Base-by-base conservation (phyloP, 129 eudicot species). In the Lonicera japonica region DNA sequence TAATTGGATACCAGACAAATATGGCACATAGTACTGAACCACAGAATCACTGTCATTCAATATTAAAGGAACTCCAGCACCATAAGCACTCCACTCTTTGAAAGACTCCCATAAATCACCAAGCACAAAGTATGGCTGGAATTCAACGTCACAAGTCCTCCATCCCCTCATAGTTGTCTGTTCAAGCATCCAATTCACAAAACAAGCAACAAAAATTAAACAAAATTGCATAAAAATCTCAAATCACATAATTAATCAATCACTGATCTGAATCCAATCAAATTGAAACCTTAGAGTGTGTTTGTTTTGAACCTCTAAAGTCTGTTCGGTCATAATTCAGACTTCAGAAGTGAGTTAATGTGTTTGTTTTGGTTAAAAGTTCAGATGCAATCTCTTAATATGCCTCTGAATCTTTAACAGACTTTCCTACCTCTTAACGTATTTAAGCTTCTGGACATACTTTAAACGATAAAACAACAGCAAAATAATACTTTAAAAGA, bases 51-150 rank as follows among this genome's bases (percentile, higher is more conserved):
- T 74, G 46, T 84, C 99, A 72, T 94, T 79, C 83, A 94, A 69
- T 54, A 94, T 56, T 74, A 94, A 70, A 23, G 96, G 96, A 60
- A 88, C 99, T 57, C 96, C 96, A 64, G 83, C 92, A 48, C 99
- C 99, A 83, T 94, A 94, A 48, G 96, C 99, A 70, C 99, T 94
- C 99, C 96, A 88, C 67, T 94, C 99, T 75, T 79, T 85, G 9
- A 94, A 94, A 20, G 96, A 88, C 70, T 81, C 92, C 99, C 96
- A 94, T 60, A 94, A 79, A 78, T 94, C 99, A 70, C 96, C 86
- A 21, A 94, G 89, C 68, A 85, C 83, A 65, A 82, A 94, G 68
- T 71, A 85, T 8, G 95, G 89, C 56, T 79, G 95, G 40, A 60
- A 70, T 71, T 83, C 92, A 54, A 51, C 79, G 64, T 78, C 77